Evolutionary conservation across 1,284 basidiomycete species (phyloP).

Genomic region (Chondrostereum purpureum): DNA sequence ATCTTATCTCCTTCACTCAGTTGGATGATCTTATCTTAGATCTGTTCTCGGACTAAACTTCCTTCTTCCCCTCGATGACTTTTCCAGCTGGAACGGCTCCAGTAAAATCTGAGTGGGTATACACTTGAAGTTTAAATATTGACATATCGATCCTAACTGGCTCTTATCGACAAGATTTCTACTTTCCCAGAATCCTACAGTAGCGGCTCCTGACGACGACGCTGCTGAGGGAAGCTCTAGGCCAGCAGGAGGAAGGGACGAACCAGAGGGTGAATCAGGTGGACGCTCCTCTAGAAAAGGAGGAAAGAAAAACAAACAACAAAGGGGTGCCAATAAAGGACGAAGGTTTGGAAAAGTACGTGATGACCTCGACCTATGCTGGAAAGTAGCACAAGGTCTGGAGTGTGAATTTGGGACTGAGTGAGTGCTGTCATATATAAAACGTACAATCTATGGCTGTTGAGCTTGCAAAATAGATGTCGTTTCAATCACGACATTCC

Average conservation of each 20-base stretch:
- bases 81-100: conserved; percentile 14
- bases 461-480: conserved; percentile 55
- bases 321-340: conserved; percentile 74
- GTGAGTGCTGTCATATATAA: conserved; percentile 38
- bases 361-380: conserved; percentile 74
- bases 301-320: conserved; percentile 52
- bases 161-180: conserved; percentile 53
- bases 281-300: conserved; percentile 36
- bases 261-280: conserved; percentile 19
- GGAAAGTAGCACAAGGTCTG: conserved; percentile 58
- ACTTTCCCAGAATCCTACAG: conserved; percentile 31
- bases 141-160: not conserved
- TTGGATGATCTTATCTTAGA: not conserved
- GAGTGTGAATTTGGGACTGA: conserved; percentile 59
- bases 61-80: not conserved
- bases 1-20: not conserved
- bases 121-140: not conserved
- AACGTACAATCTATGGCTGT: not conserved
- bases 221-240: conserved; percentile 62
- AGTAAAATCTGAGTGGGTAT: conserved; percentile 13
- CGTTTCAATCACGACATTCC: conserved; percentile 76
- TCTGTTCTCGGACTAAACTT: too few relatives aligned
- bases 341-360: conserved; percentile 64
- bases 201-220: conserved; percentile 60
- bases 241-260: conserved; percentile 23